Evolutionary conservation across 257 asterid genomes (phyloP), one percentile per base, ranked within the genome.

Genomic region (Solanum corneliomulleri): DNA sequence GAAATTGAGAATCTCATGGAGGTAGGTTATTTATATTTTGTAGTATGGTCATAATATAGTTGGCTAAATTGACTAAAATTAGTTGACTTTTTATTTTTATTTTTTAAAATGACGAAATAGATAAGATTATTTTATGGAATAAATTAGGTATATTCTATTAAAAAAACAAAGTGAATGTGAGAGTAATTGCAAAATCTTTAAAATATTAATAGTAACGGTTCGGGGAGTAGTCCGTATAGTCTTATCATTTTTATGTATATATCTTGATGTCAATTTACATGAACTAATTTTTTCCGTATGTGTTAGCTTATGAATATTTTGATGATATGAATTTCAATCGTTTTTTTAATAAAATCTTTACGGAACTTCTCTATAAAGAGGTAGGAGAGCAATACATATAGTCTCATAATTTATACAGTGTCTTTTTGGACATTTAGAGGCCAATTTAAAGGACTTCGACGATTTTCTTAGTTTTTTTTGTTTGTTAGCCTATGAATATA

Each of bases 41-140:
- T 87, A 87, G 77, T 80, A 77, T 37, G 66, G 64, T 31, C 12
- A 66, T 27, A 68, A 66, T 37, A 21, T 25, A 27, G 88, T 70
- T 89, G 45, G 85, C 15, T 23, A 85, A 7, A 45, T 85, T 87
- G 89, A 89, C 88, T 87, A 85, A 66, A 29, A 76, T 14, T 33
- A 78, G 89, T 89, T 87, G 89, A 87, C 91, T 23, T 52, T 52
- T 52, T 52, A 2, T 49, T 15, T 15, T 52, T 42, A 9, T 52
- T 71, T 68, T 31, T 33, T 35, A 6, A 16, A 31, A 14, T 71
- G 44, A 9, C 14, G 3, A 71, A 8, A 31, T 25, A 5, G 18
- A 16, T 0, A 64, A 9, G 14, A 60, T 60, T 60, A 11, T 60
- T 21, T 9, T 60, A 6, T 21, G 68, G 68, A 60, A 21, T 60